phyloP scores from a whole-genome alignment of 192 early-diverging fungal genomes.

The Backusella tuberculispora region DNA sequence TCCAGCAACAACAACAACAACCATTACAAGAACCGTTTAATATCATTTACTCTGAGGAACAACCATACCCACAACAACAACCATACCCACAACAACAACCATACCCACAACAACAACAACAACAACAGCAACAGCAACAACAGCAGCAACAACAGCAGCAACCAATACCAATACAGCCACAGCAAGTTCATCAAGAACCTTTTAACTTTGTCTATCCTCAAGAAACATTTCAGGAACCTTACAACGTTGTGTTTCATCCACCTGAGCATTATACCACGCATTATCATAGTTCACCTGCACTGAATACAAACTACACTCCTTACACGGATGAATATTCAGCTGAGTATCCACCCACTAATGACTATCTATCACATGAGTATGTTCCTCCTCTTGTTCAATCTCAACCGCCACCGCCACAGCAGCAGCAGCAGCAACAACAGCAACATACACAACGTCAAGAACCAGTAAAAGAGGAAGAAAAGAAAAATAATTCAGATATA shows the following conservation, averaged over 20 bases:
- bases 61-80: neutral
- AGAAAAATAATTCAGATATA: conserved; percentile 2
- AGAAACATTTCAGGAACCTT: conserved; percentile 8
- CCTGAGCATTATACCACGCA: neutral
- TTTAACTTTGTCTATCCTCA: neutral
- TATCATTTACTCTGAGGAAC: neutral
- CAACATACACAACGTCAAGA: neutral
- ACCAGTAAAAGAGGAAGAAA: neutral
- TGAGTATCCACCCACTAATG: conserved; percentile 9
- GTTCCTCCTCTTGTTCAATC: neutral
- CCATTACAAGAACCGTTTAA: neutral
- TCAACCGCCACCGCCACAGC: neutral
- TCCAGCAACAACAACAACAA: neutral
- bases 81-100: neutral
- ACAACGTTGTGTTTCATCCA: conserved; percentile 4
- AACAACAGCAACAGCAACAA: neutral
- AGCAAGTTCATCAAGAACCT: neutral
- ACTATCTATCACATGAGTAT: conserved; percentile 9
- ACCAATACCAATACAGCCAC: too few species aligned
- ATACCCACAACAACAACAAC: neutral
- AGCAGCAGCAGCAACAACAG: neutral
- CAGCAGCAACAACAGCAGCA: too few species aligned
- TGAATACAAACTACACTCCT: conserved; percentile 14
- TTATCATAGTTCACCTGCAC: conserved; percentile 9
- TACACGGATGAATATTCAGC: conserved; percentile 12